Base-by-base conservation (phyloP, 139 green algal species). In the Chlamydomonas eustigma region DNA sequence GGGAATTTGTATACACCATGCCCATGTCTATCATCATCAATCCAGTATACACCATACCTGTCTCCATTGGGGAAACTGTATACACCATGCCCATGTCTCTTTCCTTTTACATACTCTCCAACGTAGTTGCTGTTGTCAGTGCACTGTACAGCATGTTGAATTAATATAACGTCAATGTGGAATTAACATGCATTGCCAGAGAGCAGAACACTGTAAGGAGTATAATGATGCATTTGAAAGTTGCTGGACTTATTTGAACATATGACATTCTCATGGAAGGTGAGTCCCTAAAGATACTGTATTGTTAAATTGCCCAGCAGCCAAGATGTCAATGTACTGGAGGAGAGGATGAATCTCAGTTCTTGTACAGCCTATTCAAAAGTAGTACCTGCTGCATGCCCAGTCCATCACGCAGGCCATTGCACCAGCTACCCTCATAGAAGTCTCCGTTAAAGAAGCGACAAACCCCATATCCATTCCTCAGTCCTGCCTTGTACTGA, bases 331-430 rank as follows among this genome's bases (percentile, higher is more conserved):
- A n/a, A n/a, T n/a, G n/a, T n/a, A n/a, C n/a, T n/a, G n/a, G n/a
- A n/a, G n/a, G n/a, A n/a, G n/a, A n/a, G n/a, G n/a, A n/a, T n/a
- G n/a, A n/a, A n/a, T n/a, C n/a, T n/a, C n/a, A n/a, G n/a, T n/a
- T n/a, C n/a, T n/a, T n/a, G n/a, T n/a, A n/a, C n/a, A n/a, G n/a
- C n/a, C n/a, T n/a, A n/a, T n/a, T n/a, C n/a, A n/a, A n/a, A n/a
- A n/a, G n/a, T n/a, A n/a, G 44, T n/a, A 88, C 85, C 78, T 91
- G 88, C 82, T 92, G 88, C 88, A 92, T 90, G 50, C 88, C 88
- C 32, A 37, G 35, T 2, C 88, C 88, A 30, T 92, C 76, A 0
- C 88, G 50, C 51, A 90, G 80, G 2, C 88, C 88, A 37, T 86
- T 78, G 31, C 39, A 39, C 88, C 88, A 92, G 36, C 81, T 58